Evolutionary conservation across 805 yeast genomes (phyloP), one percentile per base, ranked within the genome.

Genomic region (Blastobotrys chiropterorum): DNA sequence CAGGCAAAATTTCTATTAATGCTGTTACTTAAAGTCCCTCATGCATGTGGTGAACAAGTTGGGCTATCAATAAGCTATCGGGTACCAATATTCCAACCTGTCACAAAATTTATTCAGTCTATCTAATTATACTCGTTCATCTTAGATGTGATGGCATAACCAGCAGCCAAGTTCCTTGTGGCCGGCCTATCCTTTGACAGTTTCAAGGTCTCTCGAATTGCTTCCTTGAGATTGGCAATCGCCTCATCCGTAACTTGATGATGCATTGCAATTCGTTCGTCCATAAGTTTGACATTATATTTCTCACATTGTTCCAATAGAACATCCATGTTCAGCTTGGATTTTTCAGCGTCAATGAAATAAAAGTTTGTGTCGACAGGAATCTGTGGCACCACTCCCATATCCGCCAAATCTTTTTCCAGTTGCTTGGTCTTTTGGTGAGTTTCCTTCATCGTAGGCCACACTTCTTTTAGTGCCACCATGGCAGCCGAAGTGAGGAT

Each of bases 341-440:
- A 68, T 63, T 87, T 90, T 48, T 55, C 49, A 59, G 85, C 86
- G 62, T 89, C 90, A 14, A 86, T 62, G 61, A 86, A 86, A 42
- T 89, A 90, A 66, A 89, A 86, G 63, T 85, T 87, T 6, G 96
- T 85, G 56, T 89, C 82, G 2, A 81, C 84, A 2, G 96, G 96
- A 17, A 78, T 72, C 60, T 79, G 83, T 54, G 86, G 70, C 26
- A 72, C 68, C 50, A 85, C 78, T 4, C 81, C 83, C 38, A 63
- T 58, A 34, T 53, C 59, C n/a, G 49, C 42, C 17, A 61, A 55
- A 20, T 52, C 58, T 26, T 46, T 34, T 55, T 73, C 76, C 34
- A 82, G 73, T 48, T 76, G 76, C 53, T 68, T 67, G 22, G 85
- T 83, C 57, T 62, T 66, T 16, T 60, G 67, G 64, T 82, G 84